Conservation (phyloP, 768 basidiomycete species). For the Termitomyces sp. region DNA sequence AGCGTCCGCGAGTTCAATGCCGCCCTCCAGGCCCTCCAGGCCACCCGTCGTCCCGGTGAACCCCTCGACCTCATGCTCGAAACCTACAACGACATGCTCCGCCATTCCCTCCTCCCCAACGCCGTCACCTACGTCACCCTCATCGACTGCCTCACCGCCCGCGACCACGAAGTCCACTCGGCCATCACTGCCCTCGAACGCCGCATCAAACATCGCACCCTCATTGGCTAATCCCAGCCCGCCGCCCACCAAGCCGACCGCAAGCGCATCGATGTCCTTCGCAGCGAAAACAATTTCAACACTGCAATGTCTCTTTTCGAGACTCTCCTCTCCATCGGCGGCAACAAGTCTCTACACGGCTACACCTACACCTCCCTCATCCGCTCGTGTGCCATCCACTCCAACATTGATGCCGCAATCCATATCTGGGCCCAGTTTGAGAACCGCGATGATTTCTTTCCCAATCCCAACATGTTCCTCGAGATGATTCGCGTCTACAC, state of each 20-base stretch:
- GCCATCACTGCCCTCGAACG: conserved; percentile 36
- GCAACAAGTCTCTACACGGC: conserved; percentile 24
- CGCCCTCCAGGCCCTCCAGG: conserved; percentile 48
- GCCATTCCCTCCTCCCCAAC: conserved; percentile 56
- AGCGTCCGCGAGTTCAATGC: conserved; percentile 54
- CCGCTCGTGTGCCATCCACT: conserved; percentile 52
- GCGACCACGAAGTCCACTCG: conserved; percentile 59
- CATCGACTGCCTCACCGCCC: conserved; percentile 54
- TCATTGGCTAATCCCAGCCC: conserved; percentile 9
- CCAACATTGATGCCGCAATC: conserved; percentile 54
- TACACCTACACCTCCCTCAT: conserved; percentile 50
- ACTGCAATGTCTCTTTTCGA: conserved; percentile 73
- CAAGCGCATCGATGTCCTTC: conserved; percentile 36
- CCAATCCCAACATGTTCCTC: conserved; percentile 37
- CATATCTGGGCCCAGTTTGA: conserved; percentile 63
- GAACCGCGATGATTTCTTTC: conserved; percentile 24
- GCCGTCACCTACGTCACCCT: conserved; percentile 53
- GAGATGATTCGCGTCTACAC: conserved; percentile 56
- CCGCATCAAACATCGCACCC: conserved; percentile 29
- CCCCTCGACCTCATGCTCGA: conserved; percentile 53
- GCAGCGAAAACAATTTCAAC: conserved; percentile 62
- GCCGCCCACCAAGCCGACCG: conserved; percentile 22
- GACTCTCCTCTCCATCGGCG: conserved; percentile 36
- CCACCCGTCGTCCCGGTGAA: conserved; percentile 40
- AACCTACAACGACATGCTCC: conserved; percentile 69